A percentile compares a stretch with the other conserved stretches of the same genome.
Conservation (phyloP, 2,329 filamentous ascomycete species). For the Aspergillus novofumigatus region DNA sequence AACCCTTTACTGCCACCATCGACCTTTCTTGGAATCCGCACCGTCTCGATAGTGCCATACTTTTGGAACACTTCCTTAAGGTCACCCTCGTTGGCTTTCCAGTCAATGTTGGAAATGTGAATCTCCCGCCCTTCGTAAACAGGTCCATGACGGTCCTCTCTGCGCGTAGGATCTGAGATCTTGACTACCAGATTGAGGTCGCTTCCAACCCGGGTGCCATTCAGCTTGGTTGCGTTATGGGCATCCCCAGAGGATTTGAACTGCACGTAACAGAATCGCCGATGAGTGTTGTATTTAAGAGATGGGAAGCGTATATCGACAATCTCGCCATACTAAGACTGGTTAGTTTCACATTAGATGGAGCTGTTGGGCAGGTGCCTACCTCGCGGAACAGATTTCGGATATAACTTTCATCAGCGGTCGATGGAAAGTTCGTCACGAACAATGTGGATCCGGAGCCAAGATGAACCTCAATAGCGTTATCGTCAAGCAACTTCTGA, state of each 20-base stretch:
- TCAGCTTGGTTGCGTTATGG: constrained; percentile 65
- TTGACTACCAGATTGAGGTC: constrained; percentile 68
- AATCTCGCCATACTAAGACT: constrained; percentile 66
- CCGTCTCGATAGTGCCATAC: constrained; percentile 69
- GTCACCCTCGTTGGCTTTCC: constrained; percentile 61
- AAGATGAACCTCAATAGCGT: constrained; percentile 67
- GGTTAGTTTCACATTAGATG: constrained; percentile 10
- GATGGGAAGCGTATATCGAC: constrained; percentile 85
- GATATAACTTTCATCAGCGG: constrained; percentile 47
- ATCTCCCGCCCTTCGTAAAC: constrained; percentile 84
- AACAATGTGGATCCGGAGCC: constrained; percentile 79
- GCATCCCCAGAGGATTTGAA: constrained; percentile 69
- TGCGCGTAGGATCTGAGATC: constrained; percentile 76
- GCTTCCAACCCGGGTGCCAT: constrained; percentile 66
- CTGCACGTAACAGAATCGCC: constrained; percentile 95
- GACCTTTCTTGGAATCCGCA: constrained; percentile 66
- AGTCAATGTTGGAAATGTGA: constrained; percentile 67
- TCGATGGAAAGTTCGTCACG: constrained; percentile 78
- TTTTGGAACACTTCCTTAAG: constrained; percentile 67
- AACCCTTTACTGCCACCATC: constrained; percentile 70
- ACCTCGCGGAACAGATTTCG: constrained; percentile 55
- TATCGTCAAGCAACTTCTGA: constrained; percentile 71
- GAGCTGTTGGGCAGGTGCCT: constrained; percentile 13
- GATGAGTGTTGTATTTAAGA: constrained; percentile 79
- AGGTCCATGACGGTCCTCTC: constrained; percentile 74